Percentiles rank a stretch among this genome's conserved stretches.
These are phyloP conservation scores for Aquilaria sinensis DNA, from an alignment of 345 rosid genomes.

Conservation along the genomic window DNA sequence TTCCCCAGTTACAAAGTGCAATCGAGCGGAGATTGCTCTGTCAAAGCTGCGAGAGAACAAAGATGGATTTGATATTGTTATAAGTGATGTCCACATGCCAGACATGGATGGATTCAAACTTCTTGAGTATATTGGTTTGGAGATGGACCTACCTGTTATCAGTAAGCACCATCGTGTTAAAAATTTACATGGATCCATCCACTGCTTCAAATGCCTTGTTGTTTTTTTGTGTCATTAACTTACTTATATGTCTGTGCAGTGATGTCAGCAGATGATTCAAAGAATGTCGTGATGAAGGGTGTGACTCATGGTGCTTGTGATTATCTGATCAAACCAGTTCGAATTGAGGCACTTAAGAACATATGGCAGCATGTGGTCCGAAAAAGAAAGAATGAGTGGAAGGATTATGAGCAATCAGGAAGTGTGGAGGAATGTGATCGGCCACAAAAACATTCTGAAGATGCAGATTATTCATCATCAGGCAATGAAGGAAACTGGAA, in stretches of 20 bases:
- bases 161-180: conserved; percentile 32
- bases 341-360: conserved; percentile 65
- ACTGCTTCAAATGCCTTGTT: conserved; percentile 1
- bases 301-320: conserved; percentile 84
- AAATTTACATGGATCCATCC: not conserved
- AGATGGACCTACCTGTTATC: conserved; percentile 89
- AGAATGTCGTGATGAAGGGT: conserved; percentile 62
- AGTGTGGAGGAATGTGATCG: conserved; percentile 52
- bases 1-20: conserved; percentile 78
- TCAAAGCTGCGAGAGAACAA: conserved; percentile 40
- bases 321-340: conserved; percentile 72
- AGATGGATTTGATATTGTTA: conserved; percentile 58
- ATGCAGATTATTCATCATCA: conserved; percentile 55
- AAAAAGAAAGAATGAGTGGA: conserved; percentile 48
- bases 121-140: conserved; percentile 54
- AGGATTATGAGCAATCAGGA: conserved; percentile 51
- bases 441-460: conserved; percentile 39
- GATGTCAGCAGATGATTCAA: conserved; percentile 86
- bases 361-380: conserved; percentile 82
- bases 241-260: conserved; percentile 31
- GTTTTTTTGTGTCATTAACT: no score
- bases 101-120: conserved; percentile 89
- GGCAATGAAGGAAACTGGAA: conserved; percentile 52
- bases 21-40: conserved; percentile 80
- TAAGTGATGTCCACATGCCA: conserved; percentile 89